Conservation (phyloP, 805 yeast species). For the Metschnikowia santaceciliae region DNA sequence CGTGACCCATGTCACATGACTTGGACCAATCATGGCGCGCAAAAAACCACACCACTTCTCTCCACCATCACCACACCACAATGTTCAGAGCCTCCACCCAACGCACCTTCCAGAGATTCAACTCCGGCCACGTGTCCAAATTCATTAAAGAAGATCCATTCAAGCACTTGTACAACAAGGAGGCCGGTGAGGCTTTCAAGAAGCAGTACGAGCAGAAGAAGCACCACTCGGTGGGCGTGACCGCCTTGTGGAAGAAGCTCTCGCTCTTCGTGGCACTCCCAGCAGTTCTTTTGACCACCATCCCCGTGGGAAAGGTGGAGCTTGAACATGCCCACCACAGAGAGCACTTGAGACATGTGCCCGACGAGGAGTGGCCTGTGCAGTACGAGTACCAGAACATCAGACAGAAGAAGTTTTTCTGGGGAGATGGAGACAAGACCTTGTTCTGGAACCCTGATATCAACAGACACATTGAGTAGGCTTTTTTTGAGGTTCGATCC, state of each 20-base stretch:
- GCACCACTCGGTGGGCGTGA: slow-evolving; percentile 76
- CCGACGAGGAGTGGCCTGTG: slow-evolving; percentile 90
- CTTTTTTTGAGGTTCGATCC: neutral
- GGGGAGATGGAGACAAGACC: slow-evolving; percentile 99
- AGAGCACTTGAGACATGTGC: slow-evolving; percentile 63
- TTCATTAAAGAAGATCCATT: slow-evolving; percentile 37
- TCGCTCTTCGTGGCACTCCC: slow-evolving; percentile 80
- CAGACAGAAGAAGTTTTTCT: slow-evolving; percentile 84
- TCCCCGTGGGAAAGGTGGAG: slow-evolving; percentile 80
- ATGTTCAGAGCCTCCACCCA: slow-evolving; percentile 38
- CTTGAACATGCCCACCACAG: slow-evolving; percentile 88
- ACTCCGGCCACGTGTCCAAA: slow-evolving; percentile 40
- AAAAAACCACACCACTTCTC: slow-evolving; percentile 2
- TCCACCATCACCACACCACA: neutral
- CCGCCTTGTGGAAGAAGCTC: slow-evolving; percentile 81
- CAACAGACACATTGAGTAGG: slow-evolving; percentile 71
- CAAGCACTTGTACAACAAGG: slow-evolving; percentile 43
- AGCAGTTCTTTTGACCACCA: slow-evolving; percentile 67
- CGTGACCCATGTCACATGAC: neutral
- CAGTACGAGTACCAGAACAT: slow-evolving; percentile 90
- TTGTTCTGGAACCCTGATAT: slow-evolving; percentile 92
- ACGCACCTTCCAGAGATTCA: slow-evolving; percentile 39
- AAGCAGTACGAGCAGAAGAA: slow-evolving; percentile 58
- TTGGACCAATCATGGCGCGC: slow-evolving; percentile 12
- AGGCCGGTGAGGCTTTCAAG: slow-evolving; percentile 69